Conservation (phyloP, 768 basidiomycete species). For the Mrakia gelida region DNA sequence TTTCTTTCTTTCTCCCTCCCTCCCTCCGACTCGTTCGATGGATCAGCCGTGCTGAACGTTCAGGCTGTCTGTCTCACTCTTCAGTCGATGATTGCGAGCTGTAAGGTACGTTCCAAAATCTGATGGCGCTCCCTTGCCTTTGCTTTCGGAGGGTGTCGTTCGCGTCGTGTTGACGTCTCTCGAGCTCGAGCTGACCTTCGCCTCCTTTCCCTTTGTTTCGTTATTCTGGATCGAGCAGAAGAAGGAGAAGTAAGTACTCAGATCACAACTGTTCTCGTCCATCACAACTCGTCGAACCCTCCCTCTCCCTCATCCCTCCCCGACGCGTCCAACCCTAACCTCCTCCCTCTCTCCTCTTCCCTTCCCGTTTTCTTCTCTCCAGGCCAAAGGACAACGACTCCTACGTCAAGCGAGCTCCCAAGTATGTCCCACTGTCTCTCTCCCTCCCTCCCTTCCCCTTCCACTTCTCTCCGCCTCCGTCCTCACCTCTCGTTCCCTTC, state of each 20-base stretch:
- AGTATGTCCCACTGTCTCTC: neutral
- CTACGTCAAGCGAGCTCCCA: slow-evolving; percentile 18
- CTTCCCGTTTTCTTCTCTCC: neutral
- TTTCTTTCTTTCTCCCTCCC: neutral
- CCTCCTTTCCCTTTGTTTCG: neutral
- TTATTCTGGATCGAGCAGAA: neutral
- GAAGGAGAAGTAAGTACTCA: neutral
- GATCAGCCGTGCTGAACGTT: slow-evolving; percentile 44
- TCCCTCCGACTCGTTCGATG: neutral
- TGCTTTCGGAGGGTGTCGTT: no score
- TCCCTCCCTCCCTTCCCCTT: neutral
- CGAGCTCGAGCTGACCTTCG: neutral
- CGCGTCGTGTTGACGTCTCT: no score
- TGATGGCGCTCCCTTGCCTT: slow-evolving; percentile 1
- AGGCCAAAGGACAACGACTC: slow-evolving; percentile 13
- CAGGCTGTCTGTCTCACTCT: slow-evolving; percentile 75
- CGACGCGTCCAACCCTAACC: neutral
- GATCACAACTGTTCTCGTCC: no score
- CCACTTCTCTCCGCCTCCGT: neutral
- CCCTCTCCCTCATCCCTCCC: neutral
- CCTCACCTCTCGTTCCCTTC: neutral
- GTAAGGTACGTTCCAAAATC: slow-evolving; percentile 57
- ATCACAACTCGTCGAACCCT: no score
- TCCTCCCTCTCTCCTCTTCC: neutral
- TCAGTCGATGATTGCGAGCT: slow-evolving; percentile 88